phyloP scores from a whole-genome alignment of 176 grass and related monocot species.

The Phragmites australis region DNA sequence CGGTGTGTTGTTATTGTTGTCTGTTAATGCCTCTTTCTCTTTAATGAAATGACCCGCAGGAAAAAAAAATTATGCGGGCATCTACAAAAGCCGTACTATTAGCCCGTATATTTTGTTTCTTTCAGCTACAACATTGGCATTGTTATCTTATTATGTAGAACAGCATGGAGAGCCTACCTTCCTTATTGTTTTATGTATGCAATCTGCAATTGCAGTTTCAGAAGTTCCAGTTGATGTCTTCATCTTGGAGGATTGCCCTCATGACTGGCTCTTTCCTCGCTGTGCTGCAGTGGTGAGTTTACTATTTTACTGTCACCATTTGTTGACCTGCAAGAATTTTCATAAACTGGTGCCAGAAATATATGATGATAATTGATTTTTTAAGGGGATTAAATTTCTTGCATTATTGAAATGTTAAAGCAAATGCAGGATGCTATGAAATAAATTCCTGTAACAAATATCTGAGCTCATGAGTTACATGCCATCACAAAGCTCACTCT shows the following conservation, averaged over 20 bases:
- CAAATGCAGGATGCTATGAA: too few relatives aligned
- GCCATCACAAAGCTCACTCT: too few relatives aligned
- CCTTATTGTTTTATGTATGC: conserved; percentile 32
- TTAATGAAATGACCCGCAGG: too few relatives aligned
- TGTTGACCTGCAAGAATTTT: conserved; percentile 3
- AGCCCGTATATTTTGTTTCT: neutral
- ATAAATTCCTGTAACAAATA: too few relatives aligned
- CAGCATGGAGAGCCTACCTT: neutral
- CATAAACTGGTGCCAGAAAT: neutral
- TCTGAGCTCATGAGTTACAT: too few relatives aligned
- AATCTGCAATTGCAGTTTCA: conserved; percentile 56
- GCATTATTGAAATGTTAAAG: too few relatives aligned
- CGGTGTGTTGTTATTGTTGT: too few relatives aligned
- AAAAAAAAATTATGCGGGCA: too few relatives aligned
- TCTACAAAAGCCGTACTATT: conserved; percentile 10
- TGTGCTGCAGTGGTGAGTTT: conserved; percentile 87
- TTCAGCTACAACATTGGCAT: neutral
- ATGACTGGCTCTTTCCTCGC: conserved; percentile 91
- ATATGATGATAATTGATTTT: neutral
- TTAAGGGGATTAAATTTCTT: too few relatives aligned
- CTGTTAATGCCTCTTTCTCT: too few relatives aligned
- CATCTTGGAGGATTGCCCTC: conserved; percentile 96
- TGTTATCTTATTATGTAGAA: conserved; percentile 23
- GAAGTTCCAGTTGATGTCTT: conserved; percentile 79
- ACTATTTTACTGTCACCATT: conserved; percentile 22